Base-by-base conservation (phyloP, 2,329 filamentous ascomycete species). In the Ophiocordyceps camponoti-rufipedis region DNA sequence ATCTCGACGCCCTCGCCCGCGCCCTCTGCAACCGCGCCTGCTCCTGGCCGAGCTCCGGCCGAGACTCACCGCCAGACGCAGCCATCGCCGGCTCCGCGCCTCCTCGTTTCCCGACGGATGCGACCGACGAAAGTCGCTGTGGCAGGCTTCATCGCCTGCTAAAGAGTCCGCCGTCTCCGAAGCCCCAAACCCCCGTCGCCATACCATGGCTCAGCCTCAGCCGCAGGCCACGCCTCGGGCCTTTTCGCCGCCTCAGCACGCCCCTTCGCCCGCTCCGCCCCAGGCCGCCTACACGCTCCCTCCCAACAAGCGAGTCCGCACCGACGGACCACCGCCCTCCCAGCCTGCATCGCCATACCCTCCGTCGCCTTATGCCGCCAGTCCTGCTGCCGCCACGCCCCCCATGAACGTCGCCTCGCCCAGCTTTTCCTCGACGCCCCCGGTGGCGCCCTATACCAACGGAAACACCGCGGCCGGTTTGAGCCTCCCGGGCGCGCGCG, bases 261-360 rank as follows among this genome's bases (percentile, higher is more conserved):
- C 72, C 33, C 71, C 78, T 23, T 80, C 80, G 23, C 78, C 80
- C 41, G 72, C 68, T 44, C 66, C 71, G 19, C 67, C 71, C 31
- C 71, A 74, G 50, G 64, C 70, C 14, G 64, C 62, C 45, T 81
- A 62, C 54, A 56, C 61, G 48, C 74, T 80, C 43, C 82, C 82
- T 43, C 79, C 84, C 14, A 75, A 74, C 48, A 89, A 91, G 66
- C 75, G 83, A 55, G 53, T 58, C 28, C 56, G 59, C 49, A 58
- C 80, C 74, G 58, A 80, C 44, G 79, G 78, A 47, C 74, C 79
- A 32, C 64, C 70, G n/a, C 23, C 23, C 23, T 79, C 82, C 28
- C 78, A 80, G 52, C 79, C 80, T 47, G 70, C 66, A 44, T 82
- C 78, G 32, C 75, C 77, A 0, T 78, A 78, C 55, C 66, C 69